phyloP scores from a whole-genome alignment of 768 basidiomycete genomes.

The Trametes sanguinea region DNA sequence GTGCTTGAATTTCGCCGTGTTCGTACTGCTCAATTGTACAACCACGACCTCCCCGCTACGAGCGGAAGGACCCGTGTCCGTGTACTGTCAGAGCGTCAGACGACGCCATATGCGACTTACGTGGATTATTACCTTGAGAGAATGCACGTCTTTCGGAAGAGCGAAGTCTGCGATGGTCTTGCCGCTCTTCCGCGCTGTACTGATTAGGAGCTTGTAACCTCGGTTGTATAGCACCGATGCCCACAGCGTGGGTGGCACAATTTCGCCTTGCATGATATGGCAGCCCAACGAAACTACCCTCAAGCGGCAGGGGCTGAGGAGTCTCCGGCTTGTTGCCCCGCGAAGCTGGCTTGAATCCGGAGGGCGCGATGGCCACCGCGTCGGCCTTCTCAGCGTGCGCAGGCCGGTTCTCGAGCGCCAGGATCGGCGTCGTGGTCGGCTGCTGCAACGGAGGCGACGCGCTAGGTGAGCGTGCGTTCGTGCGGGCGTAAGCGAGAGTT shows the following conservation, averaged over 20 bases:
- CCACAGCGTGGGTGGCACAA: not conserved
- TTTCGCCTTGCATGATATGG: not conserved
- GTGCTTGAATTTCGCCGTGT: not conserved
- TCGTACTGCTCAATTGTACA: conserved; percentile 1
- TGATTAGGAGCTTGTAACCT: not conserved
- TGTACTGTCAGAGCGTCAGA: not conserved
- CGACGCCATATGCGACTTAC: too few species aligned
- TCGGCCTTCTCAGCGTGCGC: not conserved
- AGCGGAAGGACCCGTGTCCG: not conserved
- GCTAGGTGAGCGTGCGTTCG: too few species aligned
- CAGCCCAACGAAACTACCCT: conserved; percentile 14
- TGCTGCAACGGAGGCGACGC: not conserved
- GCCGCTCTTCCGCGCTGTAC: too few species aligned
- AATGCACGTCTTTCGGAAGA: not conserved
- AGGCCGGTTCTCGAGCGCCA: not conserved
- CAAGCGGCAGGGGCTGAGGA: not conserved
- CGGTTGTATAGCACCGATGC: not conserved
- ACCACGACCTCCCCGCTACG: not conserved
- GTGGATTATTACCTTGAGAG: not conserved
- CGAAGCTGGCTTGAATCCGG: not conserved
- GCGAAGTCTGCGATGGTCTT: not conserved
- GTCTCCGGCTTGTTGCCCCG: not conserved
- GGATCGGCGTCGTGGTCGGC: not conserved
- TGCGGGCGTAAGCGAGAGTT: not conserved
- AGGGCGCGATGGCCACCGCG: not conserved